Conservation (phyloP, 2,329 filamentous ascomycete genomes). For the Colletotrichum acutatum region DNA sequence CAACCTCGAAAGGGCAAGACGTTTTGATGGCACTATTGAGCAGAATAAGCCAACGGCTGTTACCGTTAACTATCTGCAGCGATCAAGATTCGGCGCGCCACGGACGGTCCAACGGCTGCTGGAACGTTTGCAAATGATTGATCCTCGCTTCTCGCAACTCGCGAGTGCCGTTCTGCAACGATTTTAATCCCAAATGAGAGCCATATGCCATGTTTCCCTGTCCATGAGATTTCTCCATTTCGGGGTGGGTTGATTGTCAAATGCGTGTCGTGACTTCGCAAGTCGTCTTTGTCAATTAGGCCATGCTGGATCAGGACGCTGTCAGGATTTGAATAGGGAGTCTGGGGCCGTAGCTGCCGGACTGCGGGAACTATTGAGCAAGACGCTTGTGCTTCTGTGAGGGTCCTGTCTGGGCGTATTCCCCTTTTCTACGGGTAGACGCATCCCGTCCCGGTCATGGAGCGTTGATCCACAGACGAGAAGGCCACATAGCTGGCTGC, state of each 20-base stretch:
- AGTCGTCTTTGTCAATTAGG: neutral
- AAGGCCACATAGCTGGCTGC: neutral
- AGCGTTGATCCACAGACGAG: slow-evolving; percentile 25
- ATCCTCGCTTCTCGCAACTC: neutral
- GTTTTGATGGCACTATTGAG: neutral
- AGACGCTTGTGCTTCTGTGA: slow-evolving; percentile 5
- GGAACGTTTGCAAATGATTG: neutral
- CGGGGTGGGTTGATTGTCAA: neutral
- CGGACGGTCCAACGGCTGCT: neutral
- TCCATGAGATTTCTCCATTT: neutral
- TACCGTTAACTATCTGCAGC: neutral
- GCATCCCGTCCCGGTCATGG: slow-evolving; percentile 11
- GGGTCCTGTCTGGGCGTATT: neutral
- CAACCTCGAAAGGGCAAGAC: slow-evolving; percentile 5
- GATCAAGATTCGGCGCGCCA: neutral
- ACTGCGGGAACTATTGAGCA: neutral
- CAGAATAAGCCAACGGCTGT: neutral
- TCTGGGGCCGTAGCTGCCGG: slow-evolving; percentile 12
- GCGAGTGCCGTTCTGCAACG: neutral
- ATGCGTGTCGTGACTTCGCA: neutral
- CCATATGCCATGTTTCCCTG: neutral
- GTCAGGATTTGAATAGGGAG: neutral
- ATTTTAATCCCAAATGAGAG: too few relatives aligned
- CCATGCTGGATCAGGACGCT: neutral
- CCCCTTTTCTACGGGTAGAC: slow-evolving; percentile 21